These are phyloP conservation scores for Datura wrightii DNA, from an alignment of 257 asterid genomes.

Conservation along the genomic window DNA sequence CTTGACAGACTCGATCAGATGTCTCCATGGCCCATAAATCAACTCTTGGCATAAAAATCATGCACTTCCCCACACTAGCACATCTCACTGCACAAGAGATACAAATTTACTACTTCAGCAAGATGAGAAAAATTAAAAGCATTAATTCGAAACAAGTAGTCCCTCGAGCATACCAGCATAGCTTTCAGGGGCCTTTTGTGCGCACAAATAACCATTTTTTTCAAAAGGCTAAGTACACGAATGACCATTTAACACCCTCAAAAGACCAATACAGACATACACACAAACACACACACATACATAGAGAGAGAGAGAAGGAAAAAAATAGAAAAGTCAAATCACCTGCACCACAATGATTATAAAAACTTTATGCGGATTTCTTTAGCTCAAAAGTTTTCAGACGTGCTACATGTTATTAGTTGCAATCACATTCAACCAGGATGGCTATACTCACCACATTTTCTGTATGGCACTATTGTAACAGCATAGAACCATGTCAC, in stretches of 20 bases:
- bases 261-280: not conserved
- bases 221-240: not conserved
- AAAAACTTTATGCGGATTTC: not conserved
- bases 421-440: not conserved
- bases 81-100: constrained; percentile 79
- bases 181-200: constrained; percentile 1
- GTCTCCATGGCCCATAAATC: constrained; percentile 94
- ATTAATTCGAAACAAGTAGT: not conserved
- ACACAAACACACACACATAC: accelerated
- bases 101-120: constrained; percentile 15
- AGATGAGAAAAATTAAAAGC: not conserved
- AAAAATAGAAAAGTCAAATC: not conserved
- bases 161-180: constrained; percentile 1
- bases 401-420: not conserved
- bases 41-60: constrained; percentile 89
- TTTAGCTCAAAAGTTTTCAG: not conserved
- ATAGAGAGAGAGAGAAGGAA: not conserved
- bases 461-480: not conserved
- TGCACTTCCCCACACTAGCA: constrained; percentile 59
- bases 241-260: constrained; percentile 17
- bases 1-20: constrained; percentile 47
- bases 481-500: constrained; percentile 12
- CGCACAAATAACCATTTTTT: not conserved
- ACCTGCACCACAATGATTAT: constrained; percentile 5
- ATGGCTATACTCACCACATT: not conserved